Conservation (phyloP, 768 basidiomycete species). For the Amanita exitialis region DNA sequence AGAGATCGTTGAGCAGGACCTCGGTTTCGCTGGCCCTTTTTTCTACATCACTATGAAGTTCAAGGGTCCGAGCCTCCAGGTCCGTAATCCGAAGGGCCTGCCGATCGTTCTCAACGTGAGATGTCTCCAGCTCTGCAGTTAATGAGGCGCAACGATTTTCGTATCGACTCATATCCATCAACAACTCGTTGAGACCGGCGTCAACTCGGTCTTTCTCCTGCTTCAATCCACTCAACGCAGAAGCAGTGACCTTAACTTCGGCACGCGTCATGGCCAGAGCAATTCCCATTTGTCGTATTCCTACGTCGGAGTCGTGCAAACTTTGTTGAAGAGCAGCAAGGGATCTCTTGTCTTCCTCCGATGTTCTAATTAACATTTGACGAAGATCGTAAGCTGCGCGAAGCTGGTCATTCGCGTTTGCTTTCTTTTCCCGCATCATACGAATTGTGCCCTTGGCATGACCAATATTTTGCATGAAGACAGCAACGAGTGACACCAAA, state of each 20-base stretch:
- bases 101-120: background rate
- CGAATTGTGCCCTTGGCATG: constrained; percentile 13
- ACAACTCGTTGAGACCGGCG: background rate
- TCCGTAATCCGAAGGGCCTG: background rate
- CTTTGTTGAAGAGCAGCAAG: background rate
- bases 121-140: background rate
- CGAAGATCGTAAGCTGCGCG: background rate
- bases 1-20: constrained; percentile 17
- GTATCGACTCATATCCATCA: background rate
- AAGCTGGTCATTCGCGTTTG: background rate
- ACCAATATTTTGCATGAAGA: constrained; percentile 25
- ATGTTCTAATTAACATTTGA: background rate
- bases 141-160: background rate
- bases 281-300: constrained; percentile 1
- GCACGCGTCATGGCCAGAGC: constrained; percentile 6
- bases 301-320: background rate
- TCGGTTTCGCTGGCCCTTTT: constrained; percentile 12
- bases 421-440: background rate
- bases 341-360: background rate
- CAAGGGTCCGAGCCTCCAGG: constrained; percentile 15
- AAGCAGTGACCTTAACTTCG: constrained; percentile 8
- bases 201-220: constrained; percentile 8
- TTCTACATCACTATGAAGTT: constrained; percentile 10
- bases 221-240: constrained; percentile 9
- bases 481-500: constrained; percentile 26